phyloP scores from a whole-genome alignment of 163 green algal genomes.

The Chloromonas sp. region DNA sequence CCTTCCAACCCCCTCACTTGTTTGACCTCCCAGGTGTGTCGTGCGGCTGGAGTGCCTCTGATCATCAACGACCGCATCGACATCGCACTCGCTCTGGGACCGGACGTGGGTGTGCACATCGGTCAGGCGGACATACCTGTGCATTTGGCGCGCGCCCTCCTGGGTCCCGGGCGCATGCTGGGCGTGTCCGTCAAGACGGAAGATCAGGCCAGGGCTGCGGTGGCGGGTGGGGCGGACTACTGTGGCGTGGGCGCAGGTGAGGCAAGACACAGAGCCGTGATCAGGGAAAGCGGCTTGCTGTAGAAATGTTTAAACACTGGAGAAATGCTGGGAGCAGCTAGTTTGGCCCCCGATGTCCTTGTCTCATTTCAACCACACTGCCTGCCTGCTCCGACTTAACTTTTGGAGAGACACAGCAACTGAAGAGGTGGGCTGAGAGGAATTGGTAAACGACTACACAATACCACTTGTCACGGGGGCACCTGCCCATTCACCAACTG shows the following conservation, averaged over 20 bases:
- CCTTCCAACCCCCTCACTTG: background rate
- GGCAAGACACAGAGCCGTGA: background rate
- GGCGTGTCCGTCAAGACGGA: constrained; percentile 80
- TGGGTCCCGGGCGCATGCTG: constrained; percentile 77
- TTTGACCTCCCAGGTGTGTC: constrained; percentile 29
- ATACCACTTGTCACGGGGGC: background rate
- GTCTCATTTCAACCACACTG: too few species aligned
- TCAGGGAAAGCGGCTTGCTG: background rate
- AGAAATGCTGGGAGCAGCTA: background rate
- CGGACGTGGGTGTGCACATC: constrained; percentile 59
- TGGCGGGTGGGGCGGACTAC: constrained; percentile 85
- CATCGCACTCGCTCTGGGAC: constrained; percentile 74
- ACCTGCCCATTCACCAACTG: background rate
- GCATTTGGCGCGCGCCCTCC: constrained; percentile 33
- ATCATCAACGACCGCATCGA: constrained; percentile 95
- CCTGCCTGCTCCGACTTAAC: background rate
- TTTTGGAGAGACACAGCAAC: background rate
- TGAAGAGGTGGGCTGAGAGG: background rate
- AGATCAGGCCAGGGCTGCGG: constrained; percentile 63
- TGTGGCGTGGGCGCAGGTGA: constrained; percentile 67
- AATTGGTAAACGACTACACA: background rate
- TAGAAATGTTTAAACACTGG: background rate
- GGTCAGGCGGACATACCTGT: constrained; percentile 67
- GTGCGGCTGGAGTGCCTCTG: constrained; percentile 58
- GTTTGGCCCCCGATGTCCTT: too few species aligned